A percentile compares a stretch with the other conserved stretches of the same genome.
phyloP scores from a whole-genome alignment of 2,329 filamentous ascomycete species.

The Fusarium algeriense region DNA sequence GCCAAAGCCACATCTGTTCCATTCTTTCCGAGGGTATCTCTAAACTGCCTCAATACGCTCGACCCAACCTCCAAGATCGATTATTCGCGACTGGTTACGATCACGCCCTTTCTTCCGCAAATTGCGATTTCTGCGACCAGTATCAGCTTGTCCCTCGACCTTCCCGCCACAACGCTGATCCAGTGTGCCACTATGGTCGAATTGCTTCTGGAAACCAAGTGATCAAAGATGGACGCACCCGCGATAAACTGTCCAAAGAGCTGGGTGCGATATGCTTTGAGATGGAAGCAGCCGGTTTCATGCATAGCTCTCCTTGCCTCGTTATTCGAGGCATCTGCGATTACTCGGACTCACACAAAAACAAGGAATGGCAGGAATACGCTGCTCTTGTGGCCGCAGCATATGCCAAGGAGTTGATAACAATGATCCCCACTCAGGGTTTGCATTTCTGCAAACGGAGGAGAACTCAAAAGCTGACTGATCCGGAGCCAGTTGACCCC shows the following conservation, averaged over 20 bases:
- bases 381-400: accelerated
- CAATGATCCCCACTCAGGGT: accelerated
- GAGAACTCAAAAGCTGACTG: accelerated
- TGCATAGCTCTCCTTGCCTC: too few species aligned
- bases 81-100: too few species aligned
- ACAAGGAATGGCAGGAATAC: not conserved
- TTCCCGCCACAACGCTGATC: accelerated
- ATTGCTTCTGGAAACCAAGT: slow-evolving; percentile 52
- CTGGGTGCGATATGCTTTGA: slow-evolving; percentile 43
- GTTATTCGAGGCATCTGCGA: too few species aligned
- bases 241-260: slow-evolving; percentile 47
- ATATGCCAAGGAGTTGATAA: not conserved
- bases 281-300: too few species aligned
- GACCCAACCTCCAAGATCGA: slow-evolving; percentile 3
- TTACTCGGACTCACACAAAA: too few species aligned
- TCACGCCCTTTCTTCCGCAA: not conserved
- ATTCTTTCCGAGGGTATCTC: not conserved
- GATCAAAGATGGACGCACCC: slow-evolving; percentile 49
- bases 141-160: accelerated
- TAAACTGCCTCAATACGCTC: not conserved
- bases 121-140: not conserved
- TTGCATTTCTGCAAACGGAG: not conserved
- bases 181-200: not conserved
- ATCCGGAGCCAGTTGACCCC: accelerated
- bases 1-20: not conserved